Evolutionary conservation across 116 monocot genomes (phyloP), one percentile per base, ranked within the genome.

Genomic region (Thalassia testudinum): DNA sequence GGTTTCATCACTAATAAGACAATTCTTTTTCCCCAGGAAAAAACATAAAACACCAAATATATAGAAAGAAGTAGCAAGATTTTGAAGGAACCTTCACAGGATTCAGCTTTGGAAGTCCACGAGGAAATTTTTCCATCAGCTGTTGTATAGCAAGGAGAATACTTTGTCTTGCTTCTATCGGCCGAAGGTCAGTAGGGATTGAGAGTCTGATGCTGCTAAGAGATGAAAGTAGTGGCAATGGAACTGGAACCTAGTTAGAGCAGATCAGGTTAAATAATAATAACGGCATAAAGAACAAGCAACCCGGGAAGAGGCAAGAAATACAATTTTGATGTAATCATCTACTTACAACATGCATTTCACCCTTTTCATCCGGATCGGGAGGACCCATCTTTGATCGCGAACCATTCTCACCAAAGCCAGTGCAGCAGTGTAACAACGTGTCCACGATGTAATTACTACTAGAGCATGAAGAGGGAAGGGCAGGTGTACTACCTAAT

Each of bases 271-370:
- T 16, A 24, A 52, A 52, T 52, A 17, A 52, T 21, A 57, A 57
- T 38, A 43, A 23, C 20, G 25, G n/a, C 44, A 54, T 54, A 34
- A 27, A 57, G 24, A 17, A 21, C 42, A 0, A 24, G 57, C 24
- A 23, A 1, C 15, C 42, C 30, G 40, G 37, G 20, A 56, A 42
- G 24, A 42, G 3, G 30, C 6, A 34, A 34, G 30, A 34, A 10
- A 34, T 5, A 34, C n/a, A n/a, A 42, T 18, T 48, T 50, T 16
- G 27, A 49, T 6, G 37, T 3, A 50, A 22, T 50, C 34, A 1
- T 75, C 67, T 72, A 88, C 88, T 78, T 71, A 99, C 99, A 85
- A 99, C 99, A 22, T 90, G 90, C 99, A 99, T 99, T 80, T 99
- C 99, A 7, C 99, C 83, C 75, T 76, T 90, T 62, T 99, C 99